Evolutionary conservation across 768 basidiomycete genomes (phyloP).

Genomic region (Termitomyces heimii): DNA sequence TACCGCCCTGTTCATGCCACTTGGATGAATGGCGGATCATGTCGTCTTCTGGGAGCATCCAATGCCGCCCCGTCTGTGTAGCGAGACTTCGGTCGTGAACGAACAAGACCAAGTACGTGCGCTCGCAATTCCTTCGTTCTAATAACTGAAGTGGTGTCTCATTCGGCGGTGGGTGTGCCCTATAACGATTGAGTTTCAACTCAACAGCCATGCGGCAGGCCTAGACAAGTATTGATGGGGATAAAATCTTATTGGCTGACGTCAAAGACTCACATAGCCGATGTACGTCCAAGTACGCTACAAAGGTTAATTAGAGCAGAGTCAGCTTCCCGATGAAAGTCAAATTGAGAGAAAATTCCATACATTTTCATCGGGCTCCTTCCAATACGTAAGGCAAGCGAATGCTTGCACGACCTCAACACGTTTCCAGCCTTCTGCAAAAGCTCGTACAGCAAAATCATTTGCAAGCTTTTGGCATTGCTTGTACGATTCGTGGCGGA

Average conservation of each 20-base stretch:
- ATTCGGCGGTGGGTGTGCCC: conserved; percentile 43
- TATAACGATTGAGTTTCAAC: conserved; percentile 70
- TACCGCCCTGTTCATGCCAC: conserved; percentile 65
- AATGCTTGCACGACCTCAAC: conserved; percentile 89
- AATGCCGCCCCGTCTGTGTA: conserved; percentile 80
- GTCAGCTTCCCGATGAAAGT: conserved; percentile 8
- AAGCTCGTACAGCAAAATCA: conserved; percentile 71
- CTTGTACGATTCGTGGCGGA: conserved; percentile 61
- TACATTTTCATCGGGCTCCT: conserved; percentile 80
- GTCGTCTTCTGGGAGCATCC: conserved; percentile 89
- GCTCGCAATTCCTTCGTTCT: conserved; percentile 80
- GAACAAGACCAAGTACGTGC: conserved; percentile 81
- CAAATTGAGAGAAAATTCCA: background rate
- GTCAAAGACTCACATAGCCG: conserved; percentile 56
- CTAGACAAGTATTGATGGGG: conserved; percentile 25
- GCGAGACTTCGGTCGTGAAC: conserved; percentile 83
- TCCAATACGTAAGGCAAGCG: conserved; percentile 87
- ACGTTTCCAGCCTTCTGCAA: conserved; percentile 71
- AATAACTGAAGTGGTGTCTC: conserved; percentile 63
- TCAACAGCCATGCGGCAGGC: conserved; percentile 88
- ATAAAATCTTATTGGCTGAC: background rate
- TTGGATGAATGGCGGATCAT: conserved; percentile 59
- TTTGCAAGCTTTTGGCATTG: conserved; percentile 67
- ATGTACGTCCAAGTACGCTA: conserved; percentile 86
- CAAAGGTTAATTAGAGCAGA: conserved; percentile 10